A percentile compares a stretch with the other conserved stretches of the same genome.
phyloP scores from a whole-genome alignment of 768 basidiomycete species.

The Mycena amicta region DNA sequence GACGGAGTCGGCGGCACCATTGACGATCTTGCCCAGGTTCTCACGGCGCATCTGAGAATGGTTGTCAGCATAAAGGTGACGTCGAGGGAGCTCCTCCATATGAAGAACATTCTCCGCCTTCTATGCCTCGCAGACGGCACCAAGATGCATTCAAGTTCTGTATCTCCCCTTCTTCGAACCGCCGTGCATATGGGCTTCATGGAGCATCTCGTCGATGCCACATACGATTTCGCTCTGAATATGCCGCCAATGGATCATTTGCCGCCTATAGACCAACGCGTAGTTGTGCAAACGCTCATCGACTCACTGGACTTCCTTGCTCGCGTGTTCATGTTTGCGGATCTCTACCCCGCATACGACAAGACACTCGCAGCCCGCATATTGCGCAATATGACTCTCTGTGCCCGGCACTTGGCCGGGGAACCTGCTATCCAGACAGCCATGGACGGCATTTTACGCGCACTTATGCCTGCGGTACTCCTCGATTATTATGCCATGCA shows the following conservation, averaged over 20 bases:
- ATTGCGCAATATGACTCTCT: not conserved
- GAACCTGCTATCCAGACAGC: not conserved
- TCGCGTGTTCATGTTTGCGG: not conserved
- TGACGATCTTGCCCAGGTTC: not conserved
- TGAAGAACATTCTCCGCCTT: not conserved
- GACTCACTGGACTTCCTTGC: not conserved
- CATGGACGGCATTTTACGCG: not conserved
- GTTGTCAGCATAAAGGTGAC: not conserved
- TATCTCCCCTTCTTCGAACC: not conserved
- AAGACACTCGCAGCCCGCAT: not conserved
- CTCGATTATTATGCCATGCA: not conserved
- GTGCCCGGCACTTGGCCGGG: not conserved
- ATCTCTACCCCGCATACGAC: not conserved
- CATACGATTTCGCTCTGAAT: not conserved
- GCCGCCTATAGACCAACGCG: too few species aligned
- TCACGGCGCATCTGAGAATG: not conserved
- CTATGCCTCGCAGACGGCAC: too few species aligned
- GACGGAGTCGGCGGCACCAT: not conserved
- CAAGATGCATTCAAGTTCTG: not conserved
- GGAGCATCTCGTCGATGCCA: not conserved
- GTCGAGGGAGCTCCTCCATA: not conserved
- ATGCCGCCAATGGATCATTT: too few species aligned
- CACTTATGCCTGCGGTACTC: not conserved
- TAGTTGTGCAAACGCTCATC: not conserved
- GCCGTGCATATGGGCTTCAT: not conserved